phyloP scores from a whole-genome alignment of 2,329 filamentous ascomycete genomes.

The Aspergillus cejpii region DNA sequence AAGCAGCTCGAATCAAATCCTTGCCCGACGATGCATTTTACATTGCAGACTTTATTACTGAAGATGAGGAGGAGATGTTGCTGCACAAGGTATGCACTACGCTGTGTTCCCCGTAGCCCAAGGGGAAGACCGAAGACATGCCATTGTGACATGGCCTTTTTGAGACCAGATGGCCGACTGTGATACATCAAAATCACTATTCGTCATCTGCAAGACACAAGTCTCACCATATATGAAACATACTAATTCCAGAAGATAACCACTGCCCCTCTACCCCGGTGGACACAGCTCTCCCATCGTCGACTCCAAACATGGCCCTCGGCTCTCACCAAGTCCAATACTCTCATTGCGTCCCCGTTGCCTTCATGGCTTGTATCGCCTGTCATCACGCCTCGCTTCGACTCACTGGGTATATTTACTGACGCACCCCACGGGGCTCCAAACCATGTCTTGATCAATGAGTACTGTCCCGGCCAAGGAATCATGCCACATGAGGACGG shows the following conservation, averaged over 20 bases:
- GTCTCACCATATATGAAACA: background rate
- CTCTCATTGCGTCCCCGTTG: constrained; percentile 63
- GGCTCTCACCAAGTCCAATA: constrained; percentile 66
- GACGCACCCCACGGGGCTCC: constrained; percentile 66
- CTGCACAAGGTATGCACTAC: constrained; percentile 57
- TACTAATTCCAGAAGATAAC: constrained; percentile 33
- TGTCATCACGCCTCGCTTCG: constrained; percentile 53
- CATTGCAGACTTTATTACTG: constrained; percentile 74
- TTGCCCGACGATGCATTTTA: constrained; percentile 60
- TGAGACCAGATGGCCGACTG: no score
- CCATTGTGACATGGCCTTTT: background rate
- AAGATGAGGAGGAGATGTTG: constrained; percentile 64
- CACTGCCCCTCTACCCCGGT: constrained; percentile 64
- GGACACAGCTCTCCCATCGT: constrained; percentile 82
- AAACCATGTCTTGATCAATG: constrained; percentile 91
- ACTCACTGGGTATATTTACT: constrained; percentile 46
- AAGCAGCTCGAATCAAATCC: constrained; percentile 26
- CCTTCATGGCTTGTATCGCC: constrained; percentile 69
- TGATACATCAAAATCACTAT: background rate
- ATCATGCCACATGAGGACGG: constrained; percentile 98
- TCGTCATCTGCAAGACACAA: background rate
- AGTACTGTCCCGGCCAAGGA: constrained; percentile 80
- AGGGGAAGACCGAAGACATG: background rate
- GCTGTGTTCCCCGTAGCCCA: background rate
- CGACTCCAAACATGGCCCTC: constrained; percentile 88